Conservation (phyloP, 2,329 filamentous ascomycete species). For the Cercospora berteroae region DNA sequence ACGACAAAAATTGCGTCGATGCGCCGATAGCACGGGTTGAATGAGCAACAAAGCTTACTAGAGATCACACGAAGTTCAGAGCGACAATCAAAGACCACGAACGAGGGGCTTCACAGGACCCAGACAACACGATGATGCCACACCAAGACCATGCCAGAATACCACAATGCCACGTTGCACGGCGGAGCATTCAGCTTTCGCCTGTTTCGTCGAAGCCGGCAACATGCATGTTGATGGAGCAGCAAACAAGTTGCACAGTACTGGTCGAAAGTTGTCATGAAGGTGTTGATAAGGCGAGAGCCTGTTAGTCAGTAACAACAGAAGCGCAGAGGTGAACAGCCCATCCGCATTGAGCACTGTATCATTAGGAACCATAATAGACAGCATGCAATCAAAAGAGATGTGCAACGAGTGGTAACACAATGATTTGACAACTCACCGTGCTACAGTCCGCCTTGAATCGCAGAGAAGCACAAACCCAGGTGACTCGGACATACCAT, state of each 20-base stretch:
- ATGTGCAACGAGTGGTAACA: conserved; percentile 2
- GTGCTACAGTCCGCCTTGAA: background rate
- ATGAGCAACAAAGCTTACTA: background rate
- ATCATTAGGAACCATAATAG: background rate
- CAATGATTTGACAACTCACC: conserved; percentile 5
- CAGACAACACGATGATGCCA: background rate
- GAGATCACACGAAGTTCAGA: background rate
- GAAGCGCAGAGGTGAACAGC: background rate
- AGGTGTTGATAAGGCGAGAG: background rate
- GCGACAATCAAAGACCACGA: background rate
- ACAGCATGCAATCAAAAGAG: background rate
- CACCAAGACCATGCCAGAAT: background rate
- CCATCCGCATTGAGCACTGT: background rate
- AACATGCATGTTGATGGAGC: background rate
- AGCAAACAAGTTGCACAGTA: background rate
- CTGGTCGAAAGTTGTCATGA: background rate
- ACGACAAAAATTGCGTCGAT: background rate
- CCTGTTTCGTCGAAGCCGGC: background rate
- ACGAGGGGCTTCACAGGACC: background rate
- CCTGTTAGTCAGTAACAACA: background rate
- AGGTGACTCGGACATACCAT: background rate
- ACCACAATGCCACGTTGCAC: background rate
- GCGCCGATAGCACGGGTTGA: background rate
- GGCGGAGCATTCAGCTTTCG: background rate
- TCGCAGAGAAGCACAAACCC: background rate